Percentiles rank a stretch among this genome's conserved stretches.
phyloP scores from a whole-genome alignment of 2,329 filamentous ascomycete species.

The Gliomastix tumulicola region DNA sequence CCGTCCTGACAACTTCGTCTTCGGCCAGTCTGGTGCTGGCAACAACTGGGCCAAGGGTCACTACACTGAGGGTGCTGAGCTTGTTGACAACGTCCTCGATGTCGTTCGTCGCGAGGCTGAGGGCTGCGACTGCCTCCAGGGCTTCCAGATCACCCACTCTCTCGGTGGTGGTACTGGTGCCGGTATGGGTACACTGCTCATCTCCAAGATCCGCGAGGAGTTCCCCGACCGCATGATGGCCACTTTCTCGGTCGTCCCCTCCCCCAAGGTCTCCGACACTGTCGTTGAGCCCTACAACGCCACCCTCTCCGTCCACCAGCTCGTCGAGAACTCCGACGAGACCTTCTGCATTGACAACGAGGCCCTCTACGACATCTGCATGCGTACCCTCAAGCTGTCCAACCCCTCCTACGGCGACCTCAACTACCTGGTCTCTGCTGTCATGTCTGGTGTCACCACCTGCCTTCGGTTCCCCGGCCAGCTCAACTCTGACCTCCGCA shows the following conservation, averaged over 20 bases:
- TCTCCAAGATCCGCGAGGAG: slow-evolving; percentile 99
- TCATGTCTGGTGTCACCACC: slow-evolving; percentile 99
- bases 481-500: slow-evolving; percentile 99
- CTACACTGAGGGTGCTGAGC: slow-evolving; percentile 99
- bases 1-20: slow-evolving; percentile 99
- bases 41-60: slow-evolving; percentile 99
- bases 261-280: slow-evolving; percentile 98
- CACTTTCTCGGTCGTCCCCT: slow-evolving; percentile 97
- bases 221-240: slow-evolving; percentile 99
- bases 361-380: slow-evolving; percentile 99
- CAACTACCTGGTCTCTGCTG: slow-evolving; percentile 98
- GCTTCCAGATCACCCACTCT: slow-evolving; percentile 99
- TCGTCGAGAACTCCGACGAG: slow-evolving; percentile 99
- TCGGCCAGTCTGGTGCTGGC: slow-evolving; percentile 97
- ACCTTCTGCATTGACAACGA: slow-evolving; percentile 99
- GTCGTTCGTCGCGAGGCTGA: slow-evolving; percentile 98
- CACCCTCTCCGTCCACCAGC: slow-evolving; percentile 96
- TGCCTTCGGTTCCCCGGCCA: slow-evolving; percentile 99
- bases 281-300: slow-evolving; percentile 99
- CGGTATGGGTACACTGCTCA: slow-evolving; percentile 98
- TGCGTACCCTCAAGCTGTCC: slow-evolving; percentile 97
- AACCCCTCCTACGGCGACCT: slow-evolving; percentile 98
- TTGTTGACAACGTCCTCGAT: slow-evolving; percentile 96
- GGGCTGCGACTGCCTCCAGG: slow-evolving; percentile 98
- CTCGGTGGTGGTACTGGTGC: slow-evolving; percentile 99